Evolutionary conservation across 2,329 filamentous ascomycete genomes (phyloP).

Genomic region (Calycina marina): DNA sequence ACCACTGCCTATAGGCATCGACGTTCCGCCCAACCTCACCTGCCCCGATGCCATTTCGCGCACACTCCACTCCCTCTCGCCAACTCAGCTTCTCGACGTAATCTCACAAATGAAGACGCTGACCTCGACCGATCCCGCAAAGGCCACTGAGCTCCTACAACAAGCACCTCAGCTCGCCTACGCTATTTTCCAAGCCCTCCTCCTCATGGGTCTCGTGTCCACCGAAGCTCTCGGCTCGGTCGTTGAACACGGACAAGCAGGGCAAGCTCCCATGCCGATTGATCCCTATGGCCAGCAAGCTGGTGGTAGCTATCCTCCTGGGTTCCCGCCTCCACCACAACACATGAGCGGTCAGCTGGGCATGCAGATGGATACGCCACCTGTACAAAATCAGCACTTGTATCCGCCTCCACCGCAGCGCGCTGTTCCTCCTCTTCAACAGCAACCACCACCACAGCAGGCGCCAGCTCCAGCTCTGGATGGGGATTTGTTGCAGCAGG

Average conservation of each 20-base stretch:
- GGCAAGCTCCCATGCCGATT: constrained; percentile 28
- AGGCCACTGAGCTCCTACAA: constrained; percentile 72
- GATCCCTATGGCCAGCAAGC: constrained; percentile 19
- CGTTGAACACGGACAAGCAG: constrained; percentile 41
- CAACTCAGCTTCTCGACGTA: constrained; percentile 82
- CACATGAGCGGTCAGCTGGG: constrained; percentile 24
- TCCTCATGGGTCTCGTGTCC: constrained; percentile 86
- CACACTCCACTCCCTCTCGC: constrained; percentile 74
- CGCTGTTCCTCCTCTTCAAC: constrained; percentile 7
- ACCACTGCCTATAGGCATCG: constrained; percentile 69
- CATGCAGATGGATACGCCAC: constrained; percentile 29
- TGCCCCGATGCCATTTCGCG: constrained; percentile 85
- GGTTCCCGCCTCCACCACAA: constrained; percentile 25
- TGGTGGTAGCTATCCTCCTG: constrained; percentile 23
- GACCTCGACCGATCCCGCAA: constrained; percentile 64
- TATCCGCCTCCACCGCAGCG: constrained; percentile 14
- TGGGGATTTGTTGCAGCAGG: constrained; percentile 63
- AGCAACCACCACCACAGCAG: constrained; percentile 27
- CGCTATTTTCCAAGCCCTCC: constrained; percentile 84
- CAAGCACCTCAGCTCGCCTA: constrained; percentile 88
- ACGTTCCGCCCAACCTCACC: constrained; percentile 68
- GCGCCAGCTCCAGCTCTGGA: constrained; percentile 34
- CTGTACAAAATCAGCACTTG: constrained; percentile 26
- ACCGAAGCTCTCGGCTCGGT: constrained; percentile 70
- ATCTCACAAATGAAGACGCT: constrained; percentile 88